Conservation (phyloP, 139 green algal genomes). For the Closterium sp. region DNA sequence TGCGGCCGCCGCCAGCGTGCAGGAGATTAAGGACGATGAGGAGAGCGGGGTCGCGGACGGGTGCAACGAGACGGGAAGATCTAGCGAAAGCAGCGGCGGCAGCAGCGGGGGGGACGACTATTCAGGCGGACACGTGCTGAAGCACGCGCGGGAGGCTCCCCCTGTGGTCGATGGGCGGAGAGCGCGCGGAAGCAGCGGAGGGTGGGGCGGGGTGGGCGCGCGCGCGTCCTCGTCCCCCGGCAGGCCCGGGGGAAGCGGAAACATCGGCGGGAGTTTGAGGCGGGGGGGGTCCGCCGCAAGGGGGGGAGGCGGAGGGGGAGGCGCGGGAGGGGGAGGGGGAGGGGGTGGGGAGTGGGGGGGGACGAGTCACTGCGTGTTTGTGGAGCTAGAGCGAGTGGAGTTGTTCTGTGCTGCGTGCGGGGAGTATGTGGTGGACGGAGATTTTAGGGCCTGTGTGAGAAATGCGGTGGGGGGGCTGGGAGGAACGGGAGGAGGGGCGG, state of each 20-base stretch:
- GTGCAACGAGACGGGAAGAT: neutral
- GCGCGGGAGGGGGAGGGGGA: too few species aligned
- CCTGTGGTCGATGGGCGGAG: neutral
- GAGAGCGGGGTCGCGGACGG: neutral
- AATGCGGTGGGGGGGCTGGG: slow-evolving; percentile 27
- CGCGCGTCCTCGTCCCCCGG: neutral
- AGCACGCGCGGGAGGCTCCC: neutral
- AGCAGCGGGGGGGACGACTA: neutral
- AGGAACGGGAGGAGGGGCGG: neutral
- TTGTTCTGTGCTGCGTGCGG: slow-evolving; percentile 72
- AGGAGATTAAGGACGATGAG: neutral
- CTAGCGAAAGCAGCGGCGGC: neutral
- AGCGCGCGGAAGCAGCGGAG: neutral
- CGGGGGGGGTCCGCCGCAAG: neutral
- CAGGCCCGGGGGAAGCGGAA: neutral
- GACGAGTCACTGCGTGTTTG: slow-evolving; percentile 50
- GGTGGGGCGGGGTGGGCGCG: neutral
- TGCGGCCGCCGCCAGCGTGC: neutral
- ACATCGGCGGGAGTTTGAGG: neutral
- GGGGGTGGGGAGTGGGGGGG: neutral
- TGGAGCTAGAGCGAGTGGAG: slow-evolving; percentile 66
- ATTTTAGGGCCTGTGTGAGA: slow-evolving; percentile 63
- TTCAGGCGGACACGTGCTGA: neutral
- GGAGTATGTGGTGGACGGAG: slow-evolving; percentile 68
- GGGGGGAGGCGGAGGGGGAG: neutral